Percentiles rank a stretch among this genome's conserved stretches.
These are phyloP conservation scores for Alternaria angustiovoidea DNA, from an alignment of 2,329 filamentous ascomycete genomes.

Conservation along the genomic window DNA sequence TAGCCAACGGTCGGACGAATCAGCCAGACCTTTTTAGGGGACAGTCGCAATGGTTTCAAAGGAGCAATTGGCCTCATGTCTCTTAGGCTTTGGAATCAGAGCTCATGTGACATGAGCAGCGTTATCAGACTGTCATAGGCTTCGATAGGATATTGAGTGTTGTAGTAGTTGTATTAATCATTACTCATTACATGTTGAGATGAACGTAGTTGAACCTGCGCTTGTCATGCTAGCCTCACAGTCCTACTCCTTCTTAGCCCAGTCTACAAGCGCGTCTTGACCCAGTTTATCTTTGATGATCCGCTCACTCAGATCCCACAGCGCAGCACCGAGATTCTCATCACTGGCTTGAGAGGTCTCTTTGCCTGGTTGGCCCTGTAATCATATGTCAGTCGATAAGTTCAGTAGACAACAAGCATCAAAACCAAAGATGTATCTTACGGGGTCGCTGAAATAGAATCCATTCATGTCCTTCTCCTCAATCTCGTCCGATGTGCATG, in stretches of 20 bases:
- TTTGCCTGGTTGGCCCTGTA: conserved; percentile 44
- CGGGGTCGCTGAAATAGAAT: conserved; percentile 54
- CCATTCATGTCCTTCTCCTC: conserved; percentile 56
- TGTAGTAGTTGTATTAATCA: not conserved
- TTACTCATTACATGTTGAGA: not conserved
- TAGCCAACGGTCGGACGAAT: not conserved
- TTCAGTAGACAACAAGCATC: not conserved
- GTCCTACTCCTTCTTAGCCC: conserved; percentile 26
- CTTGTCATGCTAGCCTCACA: not conserved
- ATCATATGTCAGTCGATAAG: not conserved
- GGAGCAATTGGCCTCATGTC: not conserved
- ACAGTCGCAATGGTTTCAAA: not conserved
- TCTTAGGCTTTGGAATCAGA: not conserved
- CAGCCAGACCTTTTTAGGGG: not conserved
- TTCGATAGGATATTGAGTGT: not conserved
- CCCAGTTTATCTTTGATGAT: conserved; percentile 55
- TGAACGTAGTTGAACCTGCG: not conserved
- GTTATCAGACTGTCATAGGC: not conserved
- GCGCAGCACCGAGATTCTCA: conserved; percentile 45
- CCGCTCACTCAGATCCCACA: conserved; percentile 54
- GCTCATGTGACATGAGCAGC: not conserved
- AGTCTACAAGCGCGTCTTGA: conserved; percentile 49
- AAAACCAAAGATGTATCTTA: not conserved
- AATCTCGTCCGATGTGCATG: conserved; percentile 53
- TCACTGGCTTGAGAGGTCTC: conserved; percentile 53